These are phyloP conservation scores for Rubia yunnanensis DNA, from an alignment of 257 asterid genomes.

Conservation along the genomic window DNA sequence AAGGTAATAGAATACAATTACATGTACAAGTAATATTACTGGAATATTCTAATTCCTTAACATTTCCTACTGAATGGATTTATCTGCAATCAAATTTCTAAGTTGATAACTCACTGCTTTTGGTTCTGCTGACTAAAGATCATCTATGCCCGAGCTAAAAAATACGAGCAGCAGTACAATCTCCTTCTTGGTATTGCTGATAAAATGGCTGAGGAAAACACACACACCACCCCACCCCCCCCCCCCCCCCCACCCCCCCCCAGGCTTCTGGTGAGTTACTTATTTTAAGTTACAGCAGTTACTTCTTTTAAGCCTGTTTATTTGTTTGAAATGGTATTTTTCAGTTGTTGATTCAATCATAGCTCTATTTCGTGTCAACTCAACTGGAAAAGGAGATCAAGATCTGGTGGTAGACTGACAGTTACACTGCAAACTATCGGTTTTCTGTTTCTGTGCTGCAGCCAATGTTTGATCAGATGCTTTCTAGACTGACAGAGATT, in stretches of 20 bases:
- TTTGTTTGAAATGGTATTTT: conserved; percentile 10
- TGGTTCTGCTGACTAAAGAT: conserved; percentile 33
- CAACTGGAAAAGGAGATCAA: conserved; percentile 98
- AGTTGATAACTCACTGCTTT: not conserved
- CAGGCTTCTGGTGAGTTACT: conserved; percentile 70
- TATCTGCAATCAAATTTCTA: not conserved
- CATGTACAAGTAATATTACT: too few species aligned
- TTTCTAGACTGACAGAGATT: conserved; percentile 83
- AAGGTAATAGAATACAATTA: too few species aligned
- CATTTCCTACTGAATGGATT: not conserved
- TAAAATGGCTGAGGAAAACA: conserved; percentile 99
- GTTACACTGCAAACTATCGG: conserved; percentile 34
- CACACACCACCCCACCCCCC: too few species aligned
- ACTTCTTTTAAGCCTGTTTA: conserved; percentile 18
- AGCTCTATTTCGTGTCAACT: conserved; percentile 93
- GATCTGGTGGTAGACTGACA: conserved; percentile 96
- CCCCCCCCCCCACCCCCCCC: too few species aligned
- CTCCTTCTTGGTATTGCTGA: conserved; percentile 95
- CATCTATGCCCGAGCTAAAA: conserved; percentile 97
- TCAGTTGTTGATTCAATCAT: conserved; percentile 96
- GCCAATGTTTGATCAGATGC: conserved; percentile 99
- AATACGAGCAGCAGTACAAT: conserved; percentile 97
- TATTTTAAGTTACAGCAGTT: not conserved
- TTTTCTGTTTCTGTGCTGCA: conserved; percentile 24
- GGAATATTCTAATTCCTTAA: too few species aligned